These are phyloP conservation scores for Penicillium sp. DNA, from an alignment of 2,329 filamentous ascomycete species.

Conservation along the genomic window DNA sequence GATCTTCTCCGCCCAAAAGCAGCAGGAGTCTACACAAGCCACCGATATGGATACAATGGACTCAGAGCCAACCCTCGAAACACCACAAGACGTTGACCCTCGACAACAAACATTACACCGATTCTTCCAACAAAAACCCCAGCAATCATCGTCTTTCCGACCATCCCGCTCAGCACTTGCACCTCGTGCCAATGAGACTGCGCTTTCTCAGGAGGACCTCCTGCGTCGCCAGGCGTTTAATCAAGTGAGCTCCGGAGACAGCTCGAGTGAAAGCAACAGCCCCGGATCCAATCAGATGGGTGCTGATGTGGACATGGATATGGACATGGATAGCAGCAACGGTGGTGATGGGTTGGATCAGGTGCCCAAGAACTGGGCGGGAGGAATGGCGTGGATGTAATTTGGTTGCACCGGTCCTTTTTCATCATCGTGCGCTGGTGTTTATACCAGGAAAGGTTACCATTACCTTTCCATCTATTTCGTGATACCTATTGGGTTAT, in stretches of 20 bases:
- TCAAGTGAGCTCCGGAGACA: constrained; percentile 14
- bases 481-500: neutral
- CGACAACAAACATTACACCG: constrained; percentile 41
- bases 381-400: constrained; percentile 35
- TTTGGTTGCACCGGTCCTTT: neutral
- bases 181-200: constrained; percentile 23
- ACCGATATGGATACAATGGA: constrained; percentile 27
- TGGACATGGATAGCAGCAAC: constrained; percentile 25
- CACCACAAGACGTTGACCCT: constrained; percentile 34
- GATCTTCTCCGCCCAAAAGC: constrained; percentile 43
- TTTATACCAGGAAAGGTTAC: neutral
- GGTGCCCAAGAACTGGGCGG: constrained; percentile 27
- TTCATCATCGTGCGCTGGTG: constrained; percentile 10
- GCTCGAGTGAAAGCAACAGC: constrained; percentile 24
- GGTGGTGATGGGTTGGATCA: constrained; percentile 21
- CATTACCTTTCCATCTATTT: neutral
- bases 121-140: constrained; percentile 38
- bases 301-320: constrained; percentile 32
- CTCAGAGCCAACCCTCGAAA: constrained; percentile 21
- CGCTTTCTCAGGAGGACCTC: constrained; percentile 15
- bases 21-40: constrained; percentile 20
- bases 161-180: constrained; percentile 22
- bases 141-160: constrained; percentile 15
- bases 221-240: constrained; percentile 22
- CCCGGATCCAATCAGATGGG: constrained; percentile 19